Evolutionary conservation across 306 rosid species (phyloP).

Genomic region (Quercus agrifolia): DNA sequence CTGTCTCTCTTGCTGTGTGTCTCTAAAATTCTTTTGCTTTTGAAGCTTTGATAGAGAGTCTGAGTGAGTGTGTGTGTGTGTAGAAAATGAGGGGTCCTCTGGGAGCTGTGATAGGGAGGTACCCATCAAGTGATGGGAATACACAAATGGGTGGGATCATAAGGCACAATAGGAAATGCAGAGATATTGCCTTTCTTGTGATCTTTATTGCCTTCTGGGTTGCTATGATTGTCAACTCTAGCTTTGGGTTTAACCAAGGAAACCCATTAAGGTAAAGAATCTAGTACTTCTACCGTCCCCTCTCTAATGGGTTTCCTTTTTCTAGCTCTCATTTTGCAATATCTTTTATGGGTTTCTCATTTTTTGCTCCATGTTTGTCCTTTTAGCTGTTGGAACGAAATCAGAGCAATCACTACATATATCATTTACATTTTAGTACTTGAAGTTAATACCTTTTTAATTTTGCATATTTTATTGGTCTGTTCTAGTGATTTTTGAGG

Average conservation of each 20-base stretch:
- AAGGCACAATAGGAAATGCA: conserved; percentile 79
- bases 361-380: neutral
- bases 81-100: conserved; percentile 86
- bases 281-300: neutral
- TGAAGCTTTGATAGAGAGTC: conserved; percentile 9
- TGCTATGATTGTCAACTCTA: conserved; percentile 93
- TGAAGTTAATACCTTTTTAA: neutral
- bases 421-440: neutral
- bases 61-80: neutral
- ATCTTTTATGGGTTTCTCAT: conserved; percentile 3
- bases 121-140: conserved; percentile 89
- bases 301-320: conserved; percentile 4
- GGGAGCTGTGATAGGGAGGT: conserved; percentile 92
- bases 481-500: neutral
- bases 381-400: conserved; percentile 7
- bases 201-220: conserved; percentile 89
- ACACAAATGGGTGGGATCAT: conserved; percentile 76
- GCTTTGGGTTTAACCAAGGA: conserved; percentile 91
- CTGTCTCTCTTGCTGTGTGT: neutral
- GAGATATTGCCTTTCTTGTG: conserved; percentile 67
- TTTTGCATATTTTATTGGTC: neutral
- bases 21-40: conserved; percentile 15
- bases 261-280: conserved; percentile 71
- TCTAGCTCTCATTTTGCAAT: conserved; percentile 3
- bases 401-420: neutral